A percentile compares a stretch with the other conserved stretches of the same genome.
Conservation (phyloP, 768 basidiomycete species). For the Daedalea quercina region DNA sequence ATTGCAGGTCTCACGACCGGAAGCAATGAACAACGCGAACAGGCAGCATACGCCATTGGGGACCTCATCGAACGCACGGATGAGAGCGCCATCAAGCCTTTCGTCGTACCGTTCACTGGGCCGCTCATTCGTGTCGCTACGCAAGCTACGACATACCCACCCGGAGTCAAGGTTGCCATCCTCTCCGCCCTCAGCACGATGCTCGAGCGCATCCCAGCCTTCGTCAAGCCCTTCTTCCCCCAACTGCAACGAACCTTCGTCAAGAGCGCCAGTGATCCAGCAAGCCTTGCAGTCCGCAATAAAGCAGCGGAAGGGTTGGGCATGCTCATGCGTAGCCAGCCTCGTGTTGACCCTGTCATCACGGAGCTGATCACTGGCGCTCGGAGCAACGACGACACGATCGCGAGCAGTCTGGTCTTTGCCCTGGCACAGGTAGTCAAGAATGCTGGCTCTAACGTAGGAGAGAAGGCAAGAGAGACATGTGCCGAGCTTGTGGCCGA, state of each 20-base stretch:
- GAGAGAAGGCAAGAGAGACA: constrained; percentile 64
- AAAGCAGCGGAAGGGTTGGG: constrained; percentile 84
- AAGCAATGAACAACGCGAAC: constrained; percentile 91
- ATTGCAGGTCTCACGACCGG: constrained; percentile 92
- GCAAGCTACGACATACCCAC: constrained; percentile 83
- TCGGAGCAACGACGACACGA: constrained; percentile 53
- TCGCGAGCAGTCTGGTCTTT: constrained; percentile 68
- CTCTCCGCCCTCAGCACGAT: constrained; percentile 80
- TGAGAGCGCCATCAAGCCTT: constrained; percentile 85
- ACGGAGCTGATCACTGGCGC: constrained; percentile 73
- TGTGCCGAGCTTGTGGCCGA: constrained; percentile 74
- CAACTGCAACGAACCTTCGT: constrained; percentile 95
- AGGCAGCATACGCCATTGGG: constrained; percentile 94
- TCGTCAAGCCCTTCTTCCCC: constrained; percentile 98
- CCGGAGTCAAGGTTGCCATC: constrained; percentile 90
- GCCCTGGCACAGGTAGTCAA: constrained; percentile 72
- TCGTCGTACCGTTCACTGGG: constrained; percentile 92
- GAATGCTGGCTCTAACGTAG: constrained; percentile 67
- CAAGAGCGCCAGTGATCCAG: constrained; percentile 80
- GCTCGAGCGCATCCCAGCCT: constrained; percentile 77
- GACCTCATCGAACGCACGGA: constrained; percentile 89
- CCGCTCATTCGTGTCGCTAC: constrained; percentile 94
- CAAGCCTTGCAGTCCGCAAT: constrained; percentile 71
- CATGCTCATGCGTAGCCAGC: constrained; percentile 83
- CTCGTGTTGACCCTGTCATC: constrained; percentile 89